Evolutionary conservation across 2,329 filamentous ascomycete species (phyloP), one percentile per base, ranked within the genome.

Genomic region (Pseudofabraea citricarpa): DNA sequence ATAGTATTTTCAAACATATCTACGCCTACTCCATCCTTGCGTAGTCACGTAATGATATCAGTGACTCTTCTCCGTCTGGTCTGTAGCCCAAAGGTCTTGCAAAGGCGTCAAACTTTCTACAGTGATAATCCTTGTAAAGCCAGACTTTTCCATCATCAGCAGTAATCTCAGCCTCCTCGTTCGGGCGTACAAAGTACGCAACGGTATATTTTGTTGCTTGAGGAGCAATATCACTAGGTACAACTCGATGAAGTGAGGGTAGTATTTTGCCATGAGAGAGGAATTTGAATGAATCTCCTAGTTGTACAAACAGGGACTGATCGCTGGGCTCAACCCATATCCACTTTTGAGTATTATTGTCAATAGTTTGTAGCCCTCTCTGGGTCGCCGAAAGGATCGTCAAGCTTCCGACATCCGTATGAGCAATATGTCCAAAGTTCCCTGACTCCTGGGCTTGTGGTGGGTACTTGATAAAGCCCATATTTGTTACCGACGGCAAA

Each of bases 51-150:
- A 37, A 15, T 22, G 35, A 37, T 37, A 37, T 37, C 18, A 37
- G 35, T 37, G 35, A 37, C 4, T 37, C 35, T 37, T 37, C 35
- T 2, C 35, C 35, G 9, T 37, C 35, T 21, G 35, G 35, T 15
- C 35, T 37, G 6, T 37, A 37, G 35, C 35, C 35, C 35, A 37
- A 37, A 21, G 35, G 35, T 23, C 35, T 37, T 37, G 35, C 35
- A 37, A 37, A 37, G 12, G 35, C 35, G 35, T 37, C 35, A n/a
- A 37, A 37, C 19, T 37, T 37, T 37, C 35, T 37, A 37, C 35
- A 37, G 9, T 37, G 35, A 22, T 37, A 37, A 22, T 37, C 35
- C 35, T 37, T 37, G 9, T 37, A 37, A 13, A 37, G 35, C 35
- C 35, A 37, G n/a, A 37, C 35, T 22, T 37, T 21, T 37, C 35